phyloP scores from a whole-genome alignment of 129 eudicot genomes.

The Dittrichia graveolens region DNA sequence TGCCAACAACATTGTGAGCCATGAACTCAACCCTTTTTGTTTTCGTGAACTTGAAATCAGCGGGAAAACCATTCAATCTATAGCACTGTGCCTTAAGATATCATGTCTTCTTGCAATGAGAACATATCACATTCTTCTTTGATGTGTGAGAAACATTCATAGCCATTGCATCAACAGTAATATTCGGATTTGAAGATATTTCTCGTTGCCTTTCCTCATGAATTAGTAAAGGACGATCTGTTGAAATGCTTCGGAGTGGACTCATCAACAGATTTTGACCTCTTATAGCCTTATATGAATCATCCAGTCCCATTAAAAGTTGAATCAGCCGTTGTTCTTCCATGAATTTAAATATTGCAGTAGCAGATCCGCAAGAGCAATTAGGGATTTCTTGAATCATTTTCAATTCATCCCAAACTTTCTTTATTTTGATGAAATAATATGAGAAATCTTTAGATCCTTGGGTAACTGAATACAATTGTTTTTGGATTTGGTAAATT shows the following conservation, averaged over 20 bases:
- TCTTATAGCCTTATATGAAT: too few relatives aligned
- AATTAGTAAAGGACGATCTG: neutral
- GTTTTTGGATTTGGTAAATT: neutral
- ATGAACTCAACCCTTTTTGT: neutral
- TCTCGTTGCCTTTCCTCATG: neutral
- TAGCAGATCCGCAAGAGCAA: neutral
- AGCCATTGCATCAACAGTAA: neutral
- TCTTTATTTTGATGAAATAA: neutral
- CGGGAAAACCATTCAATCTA: neutral
- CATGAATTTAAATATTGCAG: neutral
- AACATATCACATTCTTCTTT: neutral
- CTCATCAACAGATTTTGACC: neutral
- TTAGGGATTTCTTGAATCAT: neutral
- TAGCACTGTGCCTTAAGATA: neutral
- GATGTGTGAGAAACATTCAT: neutral
- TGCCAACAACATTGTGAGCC: neutral
- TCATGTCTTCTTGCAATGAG: neutral
- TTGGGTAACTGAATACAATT: neutral
- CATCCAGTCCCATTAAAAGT: neutral
- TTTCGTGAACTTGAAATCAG: neutral
- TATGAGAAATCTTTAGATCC: neutral
- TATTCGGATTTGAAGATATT: neutral
- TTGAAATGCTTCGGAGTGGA: neutral
- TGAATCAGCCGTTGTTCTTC: neutral
- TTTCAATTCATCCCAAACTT: neutral